Percentiles rank a stretch among this genome's conserved stretches.
These are phyloP conservation scores for Lentinula novae-zelandiae DNA, from an alignment of 1,284 basidiomycete genomes.

Conservation along the genomic window DNA sequence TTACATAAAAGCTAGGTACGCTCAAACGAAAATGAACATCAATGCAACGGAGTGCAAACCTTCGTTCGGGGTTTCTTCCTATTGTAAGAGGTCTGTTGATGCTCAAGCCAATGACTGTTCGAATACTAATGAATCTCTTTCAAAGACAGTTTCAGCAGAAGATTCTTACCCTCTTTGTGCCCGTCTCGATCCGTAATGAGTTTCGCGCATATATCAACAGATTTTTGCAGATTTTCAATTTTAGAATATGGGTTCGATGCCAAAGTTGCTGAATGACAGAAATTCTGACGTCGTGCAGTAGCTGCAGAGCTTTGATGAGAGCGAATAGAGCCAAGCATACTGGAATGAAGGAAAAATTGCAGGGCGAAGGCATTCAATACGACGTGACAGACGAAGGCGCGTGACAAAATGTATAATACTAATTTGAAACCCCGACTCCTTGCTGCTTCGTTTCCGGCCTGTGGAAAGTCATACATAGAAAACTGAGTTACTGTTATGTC, in stretches of 20 bases:
- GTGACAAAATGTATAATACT: neutral
- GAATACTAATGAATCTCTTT: neutral
- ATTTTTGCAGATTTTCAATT: neutral
- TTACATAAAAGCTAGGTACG: slow-evolving; percentile 36
- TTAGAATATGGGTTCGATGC: neutral
- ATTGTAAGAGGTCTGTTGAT: slow-evolving; percentile 62
- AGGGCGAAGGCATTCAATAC: neutral
- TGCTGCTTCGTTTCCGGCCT: too few relatives aligned
- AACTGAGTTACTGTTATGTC: too few relatives aligned
- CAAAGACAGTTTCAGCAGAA: neutral
- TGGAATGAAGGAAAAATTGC: neutral
- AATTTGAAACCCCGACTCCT: too few relatives aligned
- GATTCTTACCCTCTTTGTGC: slow-evolving; percentile 53
- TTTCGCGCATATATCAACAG: slow-evolving; percentile 60
- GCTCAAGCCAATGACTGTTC: slow-evolving; percentile 48
- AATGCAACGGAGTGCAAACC: slow-evolving; percentile 29
- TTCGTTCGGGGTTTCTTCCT: slow-evolving; percentile 57
- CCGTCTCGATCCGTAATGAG: slow-evolving; percentile 53
- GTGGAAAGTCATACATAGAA: too few relatives aligned
- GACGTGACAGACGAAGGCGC: neutral
- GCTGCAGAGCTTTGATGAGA: neutral
- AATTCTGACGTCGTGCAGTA: neutral
- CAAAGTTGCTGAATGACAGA: neutral
- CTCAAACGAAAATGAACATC: neutral
- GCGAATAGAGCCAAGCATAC: neutral